A percentile compares a stretch with the other conserved stretches of the same genome.
Evolutionary conservation across 225 moss, liverwort and hornwort species (phyloP).

Genomic region (Anthoceros angustus): DNA sequence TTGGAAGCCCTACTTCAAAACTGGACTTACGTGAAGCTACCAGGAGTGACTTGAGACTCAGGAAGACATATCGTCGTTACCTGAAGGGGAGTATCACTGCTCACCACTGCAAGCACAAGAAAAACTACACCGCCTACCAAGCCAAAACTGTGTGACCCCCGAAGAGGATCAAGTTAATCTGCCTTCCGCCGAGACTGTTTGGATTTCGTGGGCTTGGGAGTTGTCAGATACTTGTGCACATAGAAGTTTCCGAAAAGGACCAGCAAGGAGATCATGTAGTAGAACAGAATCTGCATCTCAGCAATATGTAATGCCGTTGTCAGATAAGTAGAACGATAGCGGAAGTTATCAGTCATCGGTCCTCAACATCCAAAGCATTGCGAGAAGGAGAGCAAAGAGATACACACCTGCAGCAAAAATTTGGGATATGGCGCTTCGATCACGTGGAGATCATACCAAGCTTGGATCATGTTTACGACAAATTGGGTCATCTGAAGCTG

Average conservation of each 20-base stretch:
- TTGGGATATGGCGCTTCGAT: constrained; percentile 25
- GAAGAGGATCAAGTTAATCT: constrained; percentile 18
- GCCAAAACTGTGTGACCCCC: too few relatives aligned
- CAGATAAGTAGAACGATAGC: not conserved
- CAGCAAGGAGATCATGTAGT: constrained; percentile 58
- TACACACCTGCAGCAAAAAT: constrained; percentile 46
- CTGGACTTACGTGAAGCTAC: too few relatives aligned
- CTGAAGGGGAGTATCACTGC: too few relatives aligned
- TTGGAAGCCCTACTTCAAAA: too few relatives aligned
- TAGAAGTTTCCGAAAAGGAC: constrained; percentile 69
- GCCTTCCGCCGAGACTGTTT: constrained; percentile 12
- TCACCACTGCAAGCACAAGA: too few relatives aligned
- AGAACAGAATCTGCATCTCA: constrained; percentile 52
- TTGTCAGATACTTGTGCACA: constrained; percentile 38
- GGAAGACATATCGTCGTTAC: too few relatives aligned
- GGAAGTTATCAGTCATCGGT: not conserved
- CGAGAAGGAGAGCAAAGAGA: too few relatives aligned
- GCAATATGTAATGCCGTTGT: not conserved
- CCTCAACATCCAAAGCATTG: not conserved
- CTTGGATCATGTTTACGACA: constrained; percentile 54
- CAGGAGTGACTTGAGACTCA: too few relatives aligned
- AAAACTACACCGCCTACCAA: too few relatives aligned
- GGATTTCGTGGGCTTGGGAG: constrained; percentile 9
- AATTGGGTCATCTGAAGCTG: constrained; percentile 83
- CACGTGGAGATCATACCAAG: constrained; percentile 27